These are phyloP conservation scores for Chaetomium tenue DNA, from an alignment of 495 filamentous ascomycete genomes.

Conservation along the genomic window DNA sequence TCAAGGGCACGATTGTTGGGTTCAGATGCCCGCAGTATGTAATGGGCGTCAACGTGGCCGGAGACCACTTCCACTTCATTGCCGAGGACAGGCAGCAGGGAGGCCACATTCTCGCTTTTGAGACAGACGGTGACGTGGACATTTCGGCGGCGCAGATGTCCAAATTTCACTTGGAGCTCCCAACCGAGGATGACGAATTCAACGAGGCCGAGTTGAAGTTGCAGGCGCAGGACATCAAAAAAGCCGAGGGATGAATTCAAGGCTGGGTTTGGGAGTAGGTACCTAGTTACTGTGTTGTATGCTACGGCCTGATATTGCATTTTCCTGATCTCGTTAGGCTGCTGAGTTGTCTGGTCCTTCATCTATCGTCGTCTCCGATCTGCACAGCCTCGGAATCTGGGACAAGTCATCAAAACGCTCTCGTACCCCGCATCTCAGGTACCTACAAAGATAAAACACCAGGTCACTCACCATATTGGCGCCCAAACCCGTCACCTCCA, in stretches of 20 bases:
- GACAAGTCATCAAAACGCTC: too few species aligned
- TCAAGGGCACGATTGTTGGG: constrained; percentile 48
- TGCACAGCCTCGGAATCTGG: too few species aligned
- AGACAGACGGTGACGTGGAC: constrained; percentile 39
- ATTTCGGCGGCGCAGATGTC: constrained; percentile 37
- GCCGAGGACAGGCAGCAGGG: constrained; percentile 43
- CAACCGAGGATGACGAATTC: constrained; percentile 44
- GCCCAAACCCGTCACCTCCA: neutral
- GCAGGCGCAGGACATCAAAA: constrained; percentile 34
- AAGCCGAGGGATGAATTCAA: constrained; percentile 33
- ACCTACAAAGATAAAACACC: neutral
- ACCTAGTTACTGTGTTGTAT: too few species aligned
- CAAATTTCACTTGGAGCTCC: constrained; percentile 42
- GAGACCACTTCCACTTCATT: constrained; percentile 55
- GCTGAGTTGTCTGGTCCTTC: too few species aligned
- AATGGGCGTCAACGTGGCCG: constrained; percentile 50
- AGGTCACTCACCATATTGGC: neutral
- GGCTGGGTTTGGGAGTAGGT: too few species aligned
- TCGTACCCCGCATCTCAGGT: neutral
- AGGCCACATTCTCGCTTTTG: constrained; percentile 51
- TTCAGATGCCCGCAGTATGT: constrained; percentile 49
- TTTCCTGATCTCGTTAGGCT: too few species aligned
- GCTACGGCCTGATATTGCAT: too few species aligned
- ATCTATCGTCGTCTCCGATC: too few species aligned
- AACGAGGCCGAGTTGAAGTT: constrained; percentile 41